phyloP scores from a whole-genome alignment of 768 basidiomycete species.

The Rhizopogon sp. region DNA sequence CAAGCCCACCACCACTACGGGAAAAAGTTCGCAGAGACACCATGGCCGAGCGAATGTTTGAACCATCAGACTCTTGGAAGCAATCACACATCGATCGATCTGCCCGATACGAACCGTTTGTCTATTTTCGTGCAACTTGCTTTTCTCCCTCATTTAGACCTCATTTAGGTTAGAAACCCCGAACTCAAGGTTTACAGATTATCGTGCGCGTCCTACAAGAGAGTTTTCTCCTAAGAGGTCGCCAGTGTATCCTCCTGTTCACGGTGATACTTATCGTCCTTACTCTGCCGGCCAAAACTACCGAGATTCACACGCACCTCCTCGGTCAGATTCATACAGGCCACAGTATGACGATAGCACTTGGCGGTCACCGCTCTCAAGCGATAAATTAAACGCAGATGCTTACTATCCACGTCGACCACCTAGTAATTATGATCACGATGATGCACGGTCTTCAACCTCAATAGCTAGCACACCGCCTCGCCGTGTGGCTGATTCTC shows the following conservation, averaged over 20 bases:
- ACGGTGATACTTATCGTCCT: constrained; percentile 51
- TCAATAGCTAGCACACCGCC: constrained; percentile 31
- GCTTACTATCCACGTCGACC: constrained; percentile 20
- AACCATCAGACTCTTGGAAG: constrained; percentile 72
- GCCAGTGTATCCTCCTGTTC: constrained; percentile 24
- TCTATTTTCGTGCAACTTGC: constrained; percentile 19
- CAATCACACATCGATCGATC: constrained; percentile 46
- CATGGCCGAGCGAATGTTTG: constrained; percentile 55
- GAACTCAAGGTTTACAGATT: constrained; percentile 32
- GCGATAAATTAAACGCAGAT: constrained; percentile 24
- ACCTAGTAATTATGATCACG: constrained; percentile 18
- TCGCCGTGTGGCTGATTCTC: constrained; percentile 17
- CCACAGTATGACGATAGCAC: constrained; percentile 37
- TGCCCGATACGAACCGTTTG: constrained; percentile 36
- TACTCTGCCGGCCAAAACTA: constrained; percentile 26
- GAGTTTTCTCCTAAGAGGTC: constrained; percentile 35
- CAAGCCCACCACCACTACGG: constrained; percentile 30
- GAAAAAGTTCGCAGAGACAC: constrained; percentile 31
- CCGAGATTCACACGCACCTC: constrained; percentile 34
- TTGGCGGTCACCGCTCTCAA: constrained; percentile 23
- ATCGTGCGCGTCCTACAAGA: constrained; percentile 26
- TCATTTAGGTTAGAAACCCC: constrained; percentile 20
- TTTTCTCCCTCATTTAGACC: constrained; percentile 11
- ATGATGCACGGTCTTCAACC: constrained; percentile 20
- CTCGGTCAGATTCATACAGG: constrained; percentile 45